Evolutionary conservation across 768 basidiomycete species (phyloP), one percentile per base, ranked within the genome.

Genomic region (Russula brevipes): DNA sequence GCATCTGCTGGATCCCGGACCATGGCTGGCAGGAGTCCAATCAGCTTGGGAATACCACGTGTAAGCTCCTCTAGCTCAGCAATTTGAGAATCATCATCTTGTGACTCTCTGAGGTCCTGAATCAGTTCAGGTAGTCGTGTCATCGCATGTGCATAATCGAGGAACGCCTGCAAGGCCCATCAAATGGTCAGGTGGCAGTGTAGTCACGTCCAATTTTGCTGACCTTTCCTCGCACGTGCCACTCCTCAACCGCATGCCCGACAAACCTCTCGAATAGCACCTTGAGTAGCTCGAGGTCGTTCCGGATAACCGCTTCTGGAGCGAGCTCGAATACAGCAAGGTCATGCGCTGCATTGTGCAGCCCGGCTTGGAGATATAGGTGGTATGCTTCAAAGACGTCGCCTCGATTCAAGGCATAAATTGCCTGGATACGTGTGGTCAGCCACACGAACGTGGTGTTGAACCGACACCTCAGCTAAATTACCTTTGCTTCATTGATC

Each of bases 401-500:
- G 56, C 86, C 86, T 44, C 78, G 74, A 68, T 83, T 79, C 41
- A 85, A 79, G 24, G 85, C 85, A 72, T 82, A 77, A 53, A 85
- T 80, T 6, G 88, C 92, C 93, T 91, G 70, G 33, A 36, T 47
- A 41, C 47, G 49, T 66, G 46, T n/a, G 8, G 47, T 61, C 33
- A 62, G 61, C 41, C 17, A 17, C 42, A n/a, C 5, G 16, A 56
- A 36, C 35, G 41, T 8, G 42, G 16, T 64, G 56, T 38, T 45
- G 24, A 55, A 50, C 5, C 8, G 11, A 14, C 10, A 44, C n/a
- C 16, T 45, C 17, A 38, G 61, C 52, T 54, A 52, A 50, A 75
- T 60, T 50, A 91, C 93, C 82, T 90, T 89, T 11, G 94, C 90
- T 71, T 95, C 91, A 44, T 88, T 82, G n/a, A 98, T 81, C 95